Percentiles rank a stretch among this genome's conserved stretches.
phyloP scores from a whole-genome alignment of 371 early-diverging fungal species.

The Rhizomucor miehei region DNA sequence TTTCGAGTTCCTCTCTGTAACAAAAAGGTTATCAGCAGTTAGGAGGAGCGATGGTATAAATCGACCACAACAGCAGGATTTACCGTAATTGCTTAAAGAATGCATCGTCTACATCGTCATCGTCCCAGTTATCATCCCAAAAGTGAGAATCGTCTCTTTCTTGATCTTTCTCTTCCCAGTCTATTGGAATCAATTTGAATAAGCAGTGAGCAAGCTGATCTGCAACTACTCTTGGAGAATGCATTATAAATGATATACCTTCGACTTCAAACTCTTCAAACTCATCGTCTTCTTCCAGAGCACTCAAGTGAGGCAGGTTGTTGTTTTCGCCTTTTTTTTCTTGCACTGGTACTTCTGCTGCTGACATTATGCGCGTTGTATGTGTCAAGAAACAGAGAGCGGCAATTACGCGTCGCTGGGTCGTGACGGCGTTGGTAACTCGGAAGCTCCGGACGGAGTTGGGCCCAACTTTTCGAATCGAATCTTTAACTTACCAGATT shows the following conservation, averaged over 20 bases:
- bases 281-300: conserved; percentile 89
- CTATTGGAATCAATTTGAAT: conserved; percentile 33
- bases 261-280: conserved; percentile 90
- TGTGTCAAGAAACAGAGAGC: too few species aligned
- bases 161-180: conserved; percentile 82
- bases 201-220: neutral
- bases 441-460: too few species aligned
- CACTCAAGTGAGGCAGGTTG: conserved; percentile 54
- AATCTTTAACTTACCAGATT: too few species aligned
- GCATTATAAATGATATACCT: conserved; percentile 57
- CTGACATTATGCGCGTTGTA: conserved; percentile 9
- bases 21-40: neutral
- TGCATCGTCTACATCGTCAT: conserved; percentile 88
- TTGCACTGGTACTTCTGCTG: conserved; percentile 22
- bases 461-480: too few species aligned
- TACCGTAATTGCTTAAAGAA: conserved; percentile 85
- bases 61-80: neutral
- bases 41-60: neutral
- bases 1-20: conserved; percentile 7
- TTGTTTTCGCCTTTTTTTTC: conserved; percentile 31
- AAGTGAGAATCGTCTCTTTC: conserved; percentile 71
- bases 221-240: too few species aligned
- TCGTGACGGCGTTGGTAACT: too few species aligned
- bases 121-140: conserved; percentile 94
- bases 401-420: too few species aligned